Conservation (phyloP, 2,329 filamentous ascomycete genomes). For the Neopestalotiopsis rosae region DNA sequence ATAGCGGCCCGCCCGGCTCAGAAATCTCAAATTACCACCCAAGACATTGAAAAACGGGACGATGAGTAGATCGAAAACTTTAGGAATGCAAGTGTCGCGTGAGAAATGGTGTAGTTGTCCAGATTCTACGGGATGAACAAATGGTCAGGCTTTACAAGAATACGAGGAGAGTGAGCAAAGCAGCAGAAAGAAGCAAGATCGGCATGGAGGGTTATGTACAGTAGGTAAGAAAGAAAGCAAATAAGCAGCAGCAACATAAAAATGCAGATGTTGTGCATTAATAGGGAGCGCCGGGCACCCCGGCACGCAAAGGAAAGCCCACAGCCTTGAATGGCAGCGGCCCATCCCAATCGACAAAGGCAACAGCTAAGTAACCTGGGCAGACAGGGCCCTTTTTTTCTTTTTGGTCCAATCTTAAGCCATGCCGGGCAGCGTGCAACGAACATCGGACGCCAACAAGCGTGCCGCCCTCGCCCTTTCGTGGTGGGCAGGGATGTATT, state of each 20-base stretch:
- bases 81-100: neutral
- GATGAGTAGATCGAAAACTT: neutral
- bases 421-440: constrained; percentile 4
- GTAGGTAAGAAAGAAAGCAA: neutral
- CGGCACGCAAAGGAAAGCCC: neutral
- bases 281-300: neutral
- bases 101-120: neutral
- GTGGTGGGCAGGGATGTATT: constrained; percentile 4
- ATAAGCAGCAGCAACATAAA: neutral
- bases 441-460: constrained; percentile 3
- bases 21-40: neutral
- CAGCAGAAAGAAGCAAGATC: neutral
- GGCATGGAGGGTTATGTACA: neutral
- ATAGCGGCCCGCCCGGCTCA: neutral
- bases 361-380: neutral
- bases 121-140: neutral
- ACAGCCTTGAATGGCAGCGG: neutral
- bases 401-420: constrained; percentile 2
- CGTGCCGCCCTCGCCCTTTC: neutral
- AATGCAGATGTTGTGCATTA: constrained; percentile 3
- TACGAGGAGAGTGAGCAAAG: neutral
- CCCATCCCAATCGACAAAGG: neutral
- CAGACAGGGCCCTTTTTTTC: neutral
- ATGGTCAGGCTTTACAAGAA: neutral
- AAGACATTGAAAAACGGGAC: neutral